Percentiles rank a stretch among this genome's conserved stretches.
These are phyloP conservation scores for Rhizophora apiculata DNA, from an alignment of 345 rosid genomes.

Conservation along the genomic window DNA sequence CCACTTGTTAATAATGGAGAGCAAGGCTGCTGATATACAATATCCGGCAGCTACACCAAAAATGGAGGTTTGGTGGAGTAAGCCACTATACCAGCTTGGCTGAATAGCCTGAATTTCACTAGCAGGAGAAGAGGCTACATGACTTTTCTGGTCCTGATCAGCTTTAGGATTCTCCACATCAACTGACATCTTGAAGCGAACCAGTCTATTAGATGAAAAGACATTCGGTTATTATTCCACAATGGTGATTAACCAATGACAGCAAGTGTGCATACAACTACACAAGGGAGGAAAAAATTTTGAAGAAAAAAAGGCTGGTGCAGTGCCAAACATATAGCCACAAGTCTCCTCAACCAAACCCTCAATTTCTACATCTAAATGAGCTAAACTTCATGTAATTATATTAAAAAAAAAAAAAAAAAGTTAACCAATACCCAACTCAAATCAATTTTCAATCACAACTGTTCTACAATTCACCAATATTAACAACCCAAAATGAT, in stretches of 20 bases:
- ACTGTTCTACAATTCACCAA: no score
- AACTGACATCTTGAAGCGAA: slow-evolving; percentile 16
- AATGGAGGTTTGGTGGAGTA: slow-evolving; percentile 57
- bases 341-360: no score
- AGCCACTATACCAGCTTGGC: slow-evolving; percentile 38
- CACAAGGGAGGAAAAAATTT: no score
- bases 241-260: not conserved
- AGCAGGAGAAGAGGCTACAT: slow-evolving; percentile 16
- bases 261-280: no score
- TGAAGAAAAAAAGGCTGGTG: no score
- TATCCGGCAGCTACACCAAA: slow-evolving; percentile 89
- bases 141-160: slow-evolving; percentile 20
- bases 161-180: slow-evolving; percentile 46
- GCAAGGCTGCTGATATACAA: slow-evolving; percentile 89
- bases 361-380: no score
- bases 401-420: no score
- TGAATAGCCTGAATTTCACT: slow-evolving; percentile 10
- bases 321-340: no score
- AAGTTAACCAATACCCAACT: no score
- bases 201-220: not conserved
- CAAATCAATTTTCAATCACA: no score
- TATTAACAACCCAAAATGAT: no score
- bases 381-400: no score
- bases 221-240: not conserved
- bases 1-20: slow-evolving; percentile 97